A percentile compares a stretch with the other conserved stretches of the same genome.
Evolutionary conservation across 768 basidiomycete genomes (phyloP).

Genomic region (Cystofilobasidium macerans): DNA sequence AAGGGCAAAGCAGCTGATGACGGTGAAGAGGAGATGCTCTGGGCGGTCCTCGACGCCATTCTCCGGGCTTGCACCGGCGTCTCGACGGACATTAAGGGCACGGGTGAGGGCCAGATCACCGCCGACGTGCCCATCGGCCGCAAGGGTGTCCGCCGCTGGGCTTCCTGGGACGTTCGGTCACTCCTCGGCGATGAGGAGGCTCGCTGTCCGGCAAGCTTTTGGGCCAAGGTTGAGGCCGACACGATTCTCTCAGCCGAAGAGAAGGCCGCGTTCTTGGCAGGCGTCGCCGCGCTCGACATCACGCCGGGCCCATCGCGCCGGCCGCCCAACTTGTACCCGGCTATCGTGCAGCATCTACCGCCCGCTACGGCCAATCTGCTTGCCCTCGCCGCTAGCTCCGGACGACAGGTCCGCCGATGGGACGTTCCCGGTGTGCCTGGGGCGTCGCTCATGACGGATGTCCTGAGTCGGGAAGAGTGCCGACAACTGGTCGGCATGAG

Average conservation of each 20-base stretch:
- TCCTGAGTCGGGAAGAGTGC: constrained; percentile 45
- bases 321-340: constrained; percentile 48
- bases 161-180: constrained; percentile 31
- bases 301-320: constrained; percentile 46
- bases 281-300: constrained; percentile 33
- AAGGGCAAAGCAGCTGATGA: constrained; percentile 40
- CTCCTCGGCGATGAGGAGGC: constrained; percentile 23
- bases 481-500: constrained; percentile 43
- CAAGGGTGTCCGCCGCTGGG: constrained; percentile 29
- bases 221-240: constrained; percentile 27
- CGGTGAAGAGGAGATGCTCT: constrained; percentile 34
- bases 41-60: constrained; percentile 47
- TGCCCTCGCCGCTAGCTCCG: constrained; percentile 32
- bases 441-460: constrained; percentile 46
- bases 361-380: constrained; percentile 37
- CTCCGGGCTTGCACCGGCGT: constrained; percentile 41
- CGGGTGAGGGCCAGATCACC: constrained; percentile 22
- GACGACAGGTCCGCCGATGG: constrained; percentile 35
- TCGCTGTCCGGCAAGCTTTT: constrained; percentile 12
- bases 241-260: constrained; percentile 11
- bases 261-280: constrained; percentile 1
- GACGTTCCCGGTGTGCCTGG: constrained; percentile 45
- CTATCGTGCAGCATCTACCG: constrained; percentile 45
- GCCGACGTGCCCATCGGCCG: constrained; percentile 15
- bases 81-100: constrained; percentile 24